Conservation (phyloP, 2,329 filamentous ascomycete genomes). For the Zymoseptoria tritici region DNA sequence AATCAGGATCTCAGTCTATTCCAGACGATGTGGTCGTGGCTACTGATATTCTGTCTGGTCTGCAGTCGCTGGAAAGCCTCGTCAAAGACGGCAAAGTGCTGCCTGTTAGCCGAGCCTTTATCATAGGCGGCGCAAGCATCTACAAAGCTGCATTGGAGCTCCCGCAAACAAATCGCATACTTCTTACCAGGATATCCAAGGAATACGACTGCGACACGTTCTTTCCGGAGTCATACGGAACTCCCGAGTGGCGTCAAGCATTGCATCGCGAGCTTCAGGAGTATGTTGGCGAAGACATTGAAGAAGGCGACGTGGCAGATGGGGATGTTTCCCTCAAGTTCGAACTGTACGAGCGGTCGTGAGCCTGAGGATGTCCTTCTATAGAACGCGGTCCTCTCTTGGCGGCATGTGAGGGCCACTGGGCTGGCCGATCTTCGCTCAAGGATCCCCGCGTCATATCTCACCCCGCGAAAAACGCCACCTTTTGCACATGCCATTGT, state of each 20-base stretch:
- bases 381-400: background rate
- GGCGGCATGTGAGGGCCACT: background rate
- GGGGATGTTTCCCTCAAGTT: constrained; percentile 25
- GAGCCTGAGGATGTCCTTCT: background rate
- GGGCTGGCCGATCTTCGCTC: background rate
- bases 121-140: constrained; percentile 86
- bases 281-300: constrained; percentile 60
- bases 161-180: constrained; percentile 51
- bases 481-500: background rate
- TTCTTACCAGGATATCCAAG: constrained; percentile 60
- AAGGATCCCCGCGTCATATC: background rate
- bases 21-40: constrained; percentile 50
- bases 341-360: constrained; percentile 24
- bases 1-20: constrained; percentile 15
- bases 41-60: constrained; percentile 22
- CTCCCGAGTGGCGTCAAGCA: constrained; percentile 47
- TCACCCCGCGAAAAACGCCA: background rate
- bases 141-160: constrained; percentile 64
- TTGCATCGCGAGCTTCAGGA: constrained; percentile 48
- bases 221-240: constrained; percentile 55
- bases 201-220: constrained; percentile 72
- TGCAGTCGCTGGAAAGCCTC: constrained; percentile 28
- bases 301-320: constrained; percentile 45
- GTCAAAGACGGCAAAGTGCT: constrained; percentile 16
- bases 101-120: constrained; percentile 57